Percentiles rank a stretch among this genome's conserved stretches.
These are phyloP conservation scores for Backusella circina DNA, from an alignment of 192 early-diverging fungal genomes.

Conservation along the genomic window DNA sequence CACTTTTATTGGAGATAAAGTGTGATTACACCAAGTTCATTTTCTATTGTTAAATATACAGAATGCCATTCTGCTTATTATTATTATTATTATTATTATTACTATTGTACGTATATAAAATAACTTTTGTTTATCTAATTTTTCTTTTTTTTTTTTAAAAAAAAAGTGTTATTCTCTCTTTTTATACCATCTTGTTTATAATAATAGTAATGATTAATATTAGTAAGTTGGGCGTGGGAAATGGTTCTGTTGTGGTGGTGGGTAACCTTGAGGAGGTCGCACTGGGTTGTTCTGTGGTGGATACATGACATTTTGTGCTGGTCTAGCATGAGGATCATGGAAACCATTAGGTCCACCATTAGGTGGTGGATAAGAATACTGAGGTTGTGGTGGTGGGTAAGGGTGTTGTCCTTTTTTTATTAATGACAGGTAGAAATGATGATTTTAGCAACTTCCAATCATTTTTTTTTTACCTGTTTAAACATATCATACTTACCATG, in stretches of 20 bases:
- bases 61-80: not conserved
- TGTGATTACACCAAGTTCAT: no score
- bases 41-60: not conserved
- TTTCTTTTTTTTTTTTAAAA: not conserved
- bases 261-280: not conserved
- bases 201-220: not conserved
- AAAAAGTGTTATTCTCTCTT: not conserved
- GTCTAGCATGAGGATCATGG: not conserved
- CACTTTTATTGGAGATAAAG: no score
- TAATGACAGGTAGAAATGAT: not conserved
- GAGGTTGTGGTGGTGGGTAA: not conserved
- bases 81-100: not conserved
- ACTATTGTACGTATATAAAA: not conserved
- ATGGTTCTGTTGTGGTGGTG: not conserved
- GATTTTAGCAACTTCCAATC: not conserved
- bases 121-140: not conserved
- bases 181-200: no score
- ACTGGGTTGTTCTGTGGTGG: not conserved
- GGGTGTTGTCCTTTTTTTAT: not conserved
- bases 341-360: not conserved
- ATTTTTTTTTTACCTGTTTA: no score
- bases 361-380: not conserved
- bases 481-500: constrained; percentile 4
- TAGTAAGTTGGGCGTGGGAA: not conserved
- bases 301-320: not conserved